These are phyloP conservation scores for Lasiosphaeria hispida DNA, from an alignment of 495 filamentous ascomycete species.

Conservation along the genomic window DNA sequence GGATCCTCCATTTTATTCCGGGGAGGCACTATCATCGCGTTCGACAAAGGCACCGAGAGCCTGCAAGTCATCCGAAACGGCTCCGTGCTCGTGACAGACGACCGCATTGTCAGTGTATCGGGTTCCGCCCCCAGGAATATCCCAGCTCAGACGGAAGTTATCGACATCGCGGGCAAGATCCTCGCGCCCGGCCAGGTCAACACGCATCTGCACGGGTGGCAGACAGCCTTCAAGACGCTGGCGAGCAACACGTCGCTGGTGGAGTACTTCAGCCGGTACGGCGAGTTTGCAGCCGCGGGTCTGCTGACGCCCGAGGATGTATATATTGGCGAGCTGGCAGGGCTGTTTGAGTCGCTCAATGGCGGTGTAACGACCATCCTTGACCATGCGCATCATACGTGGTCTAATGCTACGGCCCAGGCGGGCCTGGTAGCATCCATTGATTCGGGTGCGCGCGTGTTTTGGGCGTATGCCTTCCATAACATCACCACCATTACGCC, in stretches of 20 bases:
- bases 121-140: constrained; percentile 45
- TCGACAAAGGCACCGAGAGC: constrained; percentile 31
- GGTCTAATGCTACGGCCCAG: constrained; percentile 24
- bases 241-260: constrained; percentile 33
- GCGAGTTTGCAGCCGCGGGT: constrained; percentile 13
- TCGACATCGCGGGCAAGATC: constrained; percentile 23
- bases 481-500: neutral
- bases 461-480: constrained; percentile 33
- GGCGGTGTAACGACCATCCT: constrained; percentile 33
- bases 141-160: constrained; percentile 23
- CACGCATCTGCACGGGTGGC: constrained; percentile 54
- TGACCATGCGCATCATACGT: constrained; percentile 33
- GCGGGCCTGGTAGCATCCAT: constrained; percentile 38
- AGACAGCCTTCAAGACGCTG: constrained; percentile 44
- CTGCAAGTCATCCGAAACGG: constrained; percentile 39
- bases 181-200: constrained; percentile 53
- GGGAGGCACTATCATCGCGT: constrained; percentile 45
- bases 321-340: constrained; percentile 40
- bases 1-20: constrained; percentile 32
- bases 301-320: constrained; percentile 33
- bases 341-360: constrained; percentile 38
- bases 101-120: constrained; percentile 36
- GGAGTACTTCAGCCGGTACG: constrained; percentile 30
- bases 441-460: constrained; percentile 40
- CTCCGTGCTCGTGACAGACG: constrained; percentile 37